These are phyloP conservation scores for Epichloe elymi DNA, from an alignment of 2,329 filamentous ascomycete genomes.

Conservation along the genomic window DNA sequence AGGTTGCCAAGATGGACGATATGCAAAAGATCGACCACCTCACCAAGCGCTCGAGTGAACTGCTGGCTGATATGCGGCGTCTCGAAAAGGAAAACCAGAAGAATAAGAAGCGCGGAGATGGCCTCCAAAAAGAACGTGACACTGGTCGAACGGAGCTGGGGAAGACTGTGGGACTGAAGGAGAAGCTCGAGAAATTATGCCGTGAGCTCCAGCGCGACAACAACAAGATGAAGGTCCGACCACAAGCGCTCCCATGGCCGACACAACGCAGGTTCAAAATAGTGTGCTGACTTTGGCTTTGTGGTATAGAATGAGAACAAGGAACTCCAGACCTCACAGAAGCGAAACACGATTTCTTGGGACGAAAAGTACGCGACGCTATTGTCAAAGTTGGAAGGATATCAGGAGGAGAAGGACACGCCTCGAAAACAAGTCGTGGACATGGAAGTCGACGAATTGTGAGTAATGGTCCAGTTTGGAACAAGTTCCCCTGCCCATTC, in stretches of 20 bases:
- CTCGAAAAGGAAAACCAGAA: slow-evolving; percentile 89
- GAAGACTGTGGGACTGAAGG: slow-evolving; percentile 82
- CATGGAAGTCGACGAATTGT: slow-evolving; percentile 83
- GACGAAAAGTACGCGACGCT: slow-evolving; percentile 75
- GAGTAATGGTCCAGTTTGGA: slow-evolving; percentile 21
- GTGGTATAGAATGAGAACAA: slow-evolving; percentile 71
- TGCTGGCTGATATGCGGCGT: slow-evolving; percentile 89
- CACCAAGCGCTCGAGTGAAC: slow-evolving; percentile 80
- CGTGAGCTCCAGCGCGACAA: slow-evolving; percentile 92
- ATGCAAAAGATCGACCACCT: slow-evolving; percentile 84
- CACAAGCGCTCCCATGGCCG: slow-evolving; percentile 9
- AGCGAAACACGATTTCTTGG: slow-evolving; percentile 67
- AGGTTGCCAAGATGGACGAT: slow-evolving; percentile 84
- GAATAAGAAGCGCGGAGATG: slow-evolving; percentile 89
- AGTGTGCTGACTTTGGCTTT: slow-evolving; percentile 12
- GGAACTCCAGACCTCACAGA: slow-evolving; percentile 74
- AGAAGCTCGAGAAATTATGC: slow-evolving; percentile 93
- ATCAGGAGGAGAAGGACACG: slow-evolving; percentile 75
- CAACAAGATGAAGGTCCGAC: slow-evolving; percentile 81
- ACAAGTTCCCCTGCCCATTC: neutral
- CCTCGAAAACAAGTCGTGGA: slow-evolving; percentile 70
- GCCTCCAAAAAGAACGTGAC: slow-evolving; percentile 93
- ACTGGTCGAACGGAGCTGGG: slow-evolving; percentile 74
- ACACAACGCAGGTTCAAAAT: neutral
- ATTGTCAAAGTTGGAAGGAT: slow-evolving; percentile 73